A percentile compares a stretch with the other conserved stretches of the same genome.
Conservation (phyloP, 1,139 yeast genomes). For the Hanseniaspora gamundiae region DNA sequence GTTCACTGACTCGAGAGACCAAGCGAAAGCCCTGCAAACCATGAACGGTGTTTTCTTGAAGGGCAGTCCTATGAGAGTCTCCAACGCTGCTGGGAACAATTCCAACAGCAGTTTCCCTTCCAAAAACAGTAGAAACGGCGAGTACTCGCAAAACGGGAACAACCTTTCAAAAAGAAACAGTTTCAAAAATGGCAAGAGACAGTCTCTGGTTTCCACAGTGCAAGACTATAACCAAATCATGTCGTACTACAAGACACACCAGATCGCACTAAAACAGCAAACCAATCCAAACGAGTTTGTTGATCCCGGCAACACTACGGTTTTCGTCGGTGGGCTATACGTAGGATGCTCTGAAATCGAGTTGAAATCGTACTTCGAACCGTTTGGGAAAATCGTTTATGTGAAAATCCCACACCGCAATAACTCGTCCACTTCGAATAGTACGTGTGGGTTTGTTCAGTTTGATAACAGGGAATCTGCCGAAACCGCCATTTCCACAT, state of each 20-base stretch:
- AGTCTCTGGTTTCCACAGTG: neutral
- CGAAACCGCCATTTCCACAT: conserved; percentile 75
- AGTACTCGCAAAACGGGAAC: conserved; percentile 5
- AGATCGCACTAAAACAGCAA: conserved; percentile 13
- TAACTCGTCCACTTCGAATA: conserved; percentile 27
- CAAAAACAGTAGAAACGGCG: conserved; percentile 8
- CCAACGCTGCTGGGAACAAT: conserved; percentile 35
- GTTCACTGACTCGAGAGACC: conserved; percentile 50
- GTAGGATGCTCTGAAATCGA: conserved; percentile 68
- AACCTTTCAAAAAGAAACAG: neutral
- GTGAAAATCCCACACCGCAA: conserved; percentile 87
- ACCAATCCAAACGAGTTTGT: conserved; percentile 41
- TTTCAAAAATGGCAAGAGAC: too few species aligned
- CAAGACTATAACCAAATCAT: neutral
- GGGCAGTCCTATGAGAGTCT: conserved; percentile 58
- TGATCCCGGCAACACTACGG: conserved; percentile 82
- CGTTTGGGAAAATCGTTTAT: conserved; percentile 75
- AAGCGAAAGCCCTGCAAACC: conserved; percentile 51
- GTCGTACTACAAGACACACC: neutral
- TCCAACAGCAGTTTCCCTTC: neutral
- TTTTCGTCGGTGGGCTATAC: conserved; percentile 86
- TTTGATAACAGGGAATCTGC: conserved; percentile 71
- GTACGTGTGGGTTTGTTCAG: conserved; percentile 73
- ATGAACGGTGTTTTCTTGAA: conserved; percentile 70
- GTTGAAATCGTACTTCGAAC: conserved; percentile 58